These are phyloP conservation scores for Nigrospora osmanthi DNA, from an alignment of 2,329 filamentous ascomycete species.

Conservation along the genomic window DNA sequence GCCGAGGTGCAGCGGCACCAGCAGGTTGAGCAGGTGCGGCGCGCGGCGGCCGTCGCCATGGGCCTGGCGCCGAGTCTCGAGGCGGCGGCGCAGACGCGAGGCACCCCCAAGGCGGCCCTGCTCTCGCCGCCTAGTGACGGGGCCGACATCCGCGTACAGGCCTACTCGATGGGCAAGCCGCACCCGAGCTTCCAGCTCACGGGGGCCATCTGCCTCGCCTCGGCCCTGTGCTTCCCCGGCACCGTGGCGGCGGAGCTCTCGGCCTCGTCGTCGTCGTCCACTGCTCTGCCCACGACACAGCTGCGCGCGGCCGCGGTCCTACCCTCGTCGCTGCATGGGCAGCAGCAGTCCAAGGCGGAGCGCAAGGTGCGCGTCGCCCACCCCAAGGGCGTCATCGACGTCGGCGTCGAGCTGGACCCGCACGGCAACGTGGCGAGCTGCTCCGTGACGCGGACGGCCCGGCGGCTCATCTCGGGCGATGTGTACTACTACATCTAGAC, in stretches of 20 bases:
- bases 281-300: too few relatives aligned
- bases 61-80: constrained; percentile 36
- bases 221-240: constrained; percentile 31
- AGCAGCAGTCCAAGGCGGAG: too few relatives aligned
- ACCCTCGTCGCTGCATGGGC: too few relatives aligned
- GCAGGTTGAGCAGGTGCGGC: constrained; percentile 42
- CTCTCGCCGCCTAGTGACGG: constrained; percentile 25
- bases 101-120: constrained; percentile 49
- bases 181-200: constrained; percentile 46
- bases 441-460: too few relatives aligned
- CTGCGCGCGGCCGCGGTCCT: too few relatives aligned
- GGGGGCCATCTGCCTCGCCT: constrained; percentile 37
- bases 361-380: neutral
- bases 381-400: constrained; percentile 2
- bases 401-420: too few relatives aligned
- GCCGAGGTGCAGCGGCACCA: constrained; percentile 4
- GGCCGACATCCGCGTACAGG: constrained; percentile 32
- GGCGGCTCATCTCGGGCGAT: too few relatives aligned
- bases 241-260: constrained; percentile 22
- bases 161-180: constrained; percentile 41
- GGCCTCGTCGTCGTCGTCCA: too few relatives aligned
- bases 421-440: too few relatives aligned
- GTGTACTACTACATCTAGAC: constrained; percentile 4
- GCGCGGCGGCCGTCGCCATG: constrained; percentile 47
- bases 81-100: constrained; percentile 19